Evolutionary conservation across 495 filamentous ascomycete species (phyloP).

Genomic region (Venustampulla echinocandica): DNA sequence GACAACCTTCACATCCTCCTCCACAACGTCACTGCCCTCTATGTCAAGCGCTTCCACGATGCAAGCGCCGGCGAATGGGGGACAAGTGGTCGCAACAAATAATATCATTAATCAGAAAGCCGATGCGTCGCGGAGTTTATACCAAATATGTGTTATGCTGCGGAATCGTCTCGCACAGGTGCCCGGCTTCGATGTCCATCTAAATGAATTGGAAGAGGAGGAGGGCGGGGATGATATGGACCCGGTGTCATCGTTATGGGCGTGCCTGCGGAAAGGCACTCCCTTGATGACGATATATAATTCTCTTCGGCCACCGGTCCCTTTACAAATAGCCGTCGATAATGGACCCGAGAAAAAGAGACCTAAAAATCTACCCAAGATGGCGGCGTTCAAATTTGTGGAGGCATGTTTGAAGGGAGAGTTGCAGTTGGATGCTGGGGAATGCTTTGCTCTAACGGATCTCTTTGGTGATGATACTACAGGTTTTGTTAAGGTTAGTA

Average conservation of each 20-base stretch:
- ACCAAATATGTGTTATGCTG: slow-evolving; percentile 85
- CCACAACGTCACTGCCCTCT: slow-evolving; percentile 32
- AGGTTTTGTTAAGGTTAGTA: slow-evolving; percentile 82
- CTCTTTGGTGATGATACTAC: slow-evolving; percentile 90
- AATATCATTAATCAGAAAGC: slow-evolving; percentile 94
- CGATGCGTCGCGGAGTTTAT: slow-evolving; percentile 79
- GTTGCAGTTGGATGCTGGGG: slow-evolving; percentile 63
- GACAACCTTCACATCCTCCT: slow-evolving; percentile 40
- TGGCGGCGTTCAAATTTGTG: slow-evolving; percentile 48
- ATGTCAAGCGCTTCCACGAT: slow-evolving; percentile 35
- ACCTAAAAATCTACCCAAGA: slow-evolving; percentile 35
- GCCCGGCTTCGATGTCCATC: slow-evolving; percentile 66
- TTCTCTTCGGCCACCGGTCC: slow-evolving; percentile 55
- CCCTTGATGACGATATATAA: slow-evolving; percentile 89
- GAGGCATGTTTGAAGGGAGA: slow-evolving; percentile 47
- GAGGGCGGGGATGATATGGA: slow-evolving; percentile 50
- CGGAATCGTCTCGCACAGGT: slow-evolving; percentile 72
- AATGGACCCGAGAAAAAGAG: slow-evolving; percentile 50
- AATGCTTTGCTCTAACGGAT: slow-evolving; percentile 87
- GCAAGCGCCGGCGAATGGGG: slow-evolving; percentile 34
- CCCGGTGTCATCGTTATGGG: slow-evolving; percentile 87
- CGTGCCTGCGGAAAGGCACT: slow-evolving; percentile 72
- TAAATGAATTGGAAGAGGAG: slow-evolving; percentile 55
- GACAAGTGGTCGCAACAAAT: slow-evolving; percentile 59
- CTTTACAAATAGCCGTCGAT: slow-evolving; percentile 50